Evolutionary conservation across 2,329 filamentous ascomycete genomes (phyloP), one percentile per base, ranked within the genome.

Genomic region (Niveomyces coronatus): DNA sequence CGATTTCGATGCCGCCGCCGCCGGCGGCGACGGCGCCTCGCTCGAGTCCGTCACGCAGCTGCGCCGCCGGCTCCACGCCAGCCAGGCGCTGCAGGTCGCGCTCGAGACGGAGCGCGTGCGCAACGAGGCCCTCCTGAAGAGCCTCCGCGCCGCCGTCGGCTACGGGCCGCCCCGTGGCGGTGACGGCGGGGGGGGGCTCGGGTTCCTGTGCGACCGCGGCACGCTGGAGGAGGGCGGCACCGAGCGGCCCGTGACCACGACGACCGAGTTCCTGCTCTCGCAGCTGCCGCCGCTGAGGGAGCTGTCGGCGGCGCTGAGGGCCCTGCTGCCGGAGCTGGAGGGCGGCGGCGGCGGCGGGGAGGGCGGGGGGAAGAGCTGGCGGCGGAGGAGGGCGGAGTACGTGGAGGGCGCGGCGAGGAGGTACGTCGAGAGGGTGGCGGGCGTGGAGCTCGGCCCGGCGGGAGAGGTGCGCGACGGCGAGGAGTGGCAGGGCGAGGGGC

Each of bases 251-350:
- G 66, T 87, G 19, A 71, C 74, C 9, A 85, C 83, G 4, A 85
- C 83, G 14, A 74, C 82, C 0, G 71, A 76, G 13, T 94, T 95
- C 56, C 79, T 85, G 1, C 69, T 93, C 15, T 83, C 82, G 3
- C 89, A 96, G 55, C 67, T 95, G 15, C 85, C 86, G 19, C 77
- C 85, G 1, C 67, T 98, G 31, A 78, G 84, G 42, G 65, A 76
- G 7, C 67, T 93, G 16, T 75, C 70, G 3, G 55, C 58, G 4
- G 65, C 65, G 7, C 65, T 94, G 34, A 67, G 75, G 9, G 70
- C 73, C 10, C 64, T 94, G 24, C 67, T 79, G 44, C 77, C 83
- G 0, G 76, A 80, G 42, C 62, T 93, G 14, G 30, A 52, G 29
- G 44, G 49, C 45, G 46, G 54, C 35, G 41, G 49, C n/a, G 50